Conservation (phyloP, 495 filamentous ascomycete genomes). For the Tuber melanosporum region DNA sequence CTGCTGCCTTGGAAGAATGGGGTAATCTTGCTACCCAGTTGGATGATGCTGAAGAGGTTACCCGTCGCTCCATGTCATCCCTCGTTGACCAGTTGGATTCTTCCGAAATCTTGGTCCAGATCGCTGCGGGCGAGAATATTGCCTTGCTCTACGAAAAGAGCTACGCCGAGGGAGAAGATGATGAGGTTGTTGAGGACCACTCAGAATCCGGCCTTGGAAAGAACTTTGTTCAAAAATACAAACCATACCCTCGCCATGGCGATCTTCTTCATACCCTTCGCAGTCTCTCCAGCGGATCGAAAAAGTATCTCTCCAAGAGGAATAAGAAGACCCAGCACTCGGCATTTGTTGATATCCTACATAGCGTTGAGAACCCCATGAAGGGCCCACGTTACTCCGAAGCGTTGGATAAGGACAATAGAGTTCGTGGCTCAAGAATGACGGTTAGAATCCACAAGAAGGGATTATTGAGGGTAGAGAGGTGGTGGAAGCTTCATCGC, state of each 20-base stretch:
- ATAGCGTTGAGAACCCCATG: conserved; percentile 71
- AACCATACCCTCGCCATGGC: conserved; percentile 44
- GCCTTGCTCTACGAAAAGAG: conserved; percentile 83
- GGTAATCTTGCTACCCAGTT: conserved; percentile 76
- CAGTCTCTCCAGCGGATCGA: conserved; percentile 54
- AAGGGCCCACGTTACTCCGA: conserved; percentile 65
- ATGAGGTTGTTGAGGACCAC: conserved; percentile 48
- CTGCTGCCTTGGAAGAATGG: conserved; percentile 80
- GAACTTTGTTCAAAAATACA: conserved; percentile 44
- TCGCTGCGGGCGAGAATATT: conserved; percentile 83
- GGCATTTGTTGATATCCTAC: conserved; percentile 75
- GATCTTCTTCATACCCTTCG: conserved; percentile 44
- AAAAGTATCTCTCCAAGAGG: conserved; percentile 67
- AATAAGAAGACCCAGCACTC: conserved; percentile 70
- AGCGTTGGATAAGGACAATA: conserved; percentile 65
- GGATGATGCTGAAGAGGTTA: conserved; percentile 70
- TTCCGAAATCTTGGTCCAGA: conserved; percentile 66
- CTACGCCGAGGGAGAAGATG: conserved; percentile 56
- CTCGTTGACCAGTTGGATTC: conserved; percentile 88
- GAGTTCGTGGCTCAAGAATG: conserved; percentile 69
- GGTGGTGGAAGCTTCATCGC: conserved; percentile 82
- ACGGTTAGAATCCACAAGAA: conserved; percentile 66
- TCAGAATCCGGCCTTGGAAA: conserved; percentile 43
- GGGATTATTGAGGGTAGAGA: conserved; percentile 71
- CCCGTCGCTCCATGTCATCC: conserved; percentile 69